Evolutionary conservation across 73 alveolate genomes (phyloP), one percentile per base, ranked within the genome.

Genomic region (Paramecium pentaurelia): DNA sequence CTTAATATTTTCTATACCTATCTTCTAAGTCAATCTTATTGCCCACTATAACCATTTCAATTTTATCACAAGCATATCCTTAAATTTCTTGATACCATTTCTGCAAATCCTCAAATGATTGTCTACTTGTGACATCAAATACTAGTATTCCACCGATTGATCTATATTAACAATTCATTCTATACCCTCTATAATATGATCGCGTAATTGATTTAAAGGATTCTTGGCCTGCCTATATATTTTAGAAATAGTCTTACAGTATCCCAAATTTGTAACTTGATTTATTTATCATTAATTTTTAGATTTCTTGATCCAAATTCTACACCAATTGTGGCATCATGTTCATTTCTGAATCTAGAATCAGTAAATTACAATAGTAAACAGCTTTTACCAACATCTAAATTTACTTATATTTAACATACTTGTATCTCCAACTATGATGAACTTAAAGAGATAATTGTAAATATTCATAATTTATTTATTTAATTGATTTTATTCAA

Each of bases 231-330:
- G 95, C 95, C 95, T 90, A 90, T 6, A 42, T n/a, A 34, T 12
- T 45, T 44, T 8, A 10, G 27, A 75, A 77, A n/a, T 12, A 49
- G 6, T 34, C 34, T 34, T 87, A 87, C 98, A 22, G 97, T 94
- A 68, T 95, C 98, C 97, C 98, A 95, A 60, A 95, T 71, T 94
- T 95, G 94, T 91, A 95, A 60, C 70, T 94, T 94, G 60, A 93
- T 86, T 42, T 75, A 58, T 58, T 86, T 91, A 7, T 93, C 98
- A 80, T 92, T 88, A 14, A 86, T 44, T 38, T 95, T 96, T 83
- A 94, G 86, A 32, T 71, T 92, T 86, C 94, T 90, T 32, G 92
- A 68, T 34, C 98, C 97, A 59, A 95, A 95, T 86, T 95, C 98
- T 34, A 95, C 96, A 11, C 95, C 95, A 16, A 95, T 94, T 6